Base-by-base conservation (phyloP, 2,329 filamentous ascomycete genomes). In the Cladophialophora carrionii region DNA sequence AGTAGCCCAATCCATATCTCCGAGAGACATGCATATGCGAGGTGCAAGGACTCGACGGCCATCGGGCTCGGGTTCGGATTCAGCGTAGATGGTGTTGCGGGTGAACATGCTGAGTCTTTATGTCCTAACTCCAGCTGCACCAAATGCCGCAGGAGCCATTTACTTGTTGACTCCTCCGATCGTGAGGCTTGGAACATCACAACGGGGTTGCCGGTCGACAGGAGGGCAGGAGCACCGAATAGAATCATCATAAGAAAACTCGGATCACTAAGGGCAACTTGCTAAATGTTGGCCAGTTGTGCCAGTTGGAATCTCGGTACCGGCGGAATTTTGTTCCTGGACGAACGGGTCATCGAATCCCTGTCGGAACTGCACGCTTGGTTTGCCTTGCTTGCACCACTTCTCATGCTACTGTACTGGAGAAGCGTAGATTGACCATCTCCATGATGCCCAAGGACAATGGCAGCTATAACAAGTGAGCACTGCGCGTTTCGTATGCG, bases 351-450 rank as follows among this genome's bases (percentile, higher is more conserved):
- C 12, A 43, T 43, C 12, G 20, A 14, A 8, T 10, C 20, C 48
- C 48, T 26, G 20, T 51, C 48, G 48, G 48, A 51, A 26, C 48
- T 12, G 8, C 20, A 51, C 48, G 48, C 48, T 51, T 51, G 20
- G 24, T 26, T 5, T 51, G 48, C 48, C 48, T 51, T 26, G 5
- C 48, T 26, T 20, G 17, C 48, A 10, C 20, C 4, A 20, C 10
- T 26, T 22, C 17, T 51, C 20, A 8, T 51, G 14, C 37, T 41
- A 17, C 34, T 41, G 26, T 29, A 41, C 14, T 4, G 34, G n/a
- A 20, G 22, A 12, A 14, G 48, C 12, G 10, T 29, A 14, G 20
- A 51, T 20, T 20, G 48, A 5, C 20, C 20, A 51, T 14, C 10
- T 51, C 20, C 48, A 51, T 29, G 9, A 51, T 51, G 48, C 26